Evolutionary conservation across 2,329 filamentous ascomycete species (phyloP).

Genomic region (Aspergillus sergii): DNA sequence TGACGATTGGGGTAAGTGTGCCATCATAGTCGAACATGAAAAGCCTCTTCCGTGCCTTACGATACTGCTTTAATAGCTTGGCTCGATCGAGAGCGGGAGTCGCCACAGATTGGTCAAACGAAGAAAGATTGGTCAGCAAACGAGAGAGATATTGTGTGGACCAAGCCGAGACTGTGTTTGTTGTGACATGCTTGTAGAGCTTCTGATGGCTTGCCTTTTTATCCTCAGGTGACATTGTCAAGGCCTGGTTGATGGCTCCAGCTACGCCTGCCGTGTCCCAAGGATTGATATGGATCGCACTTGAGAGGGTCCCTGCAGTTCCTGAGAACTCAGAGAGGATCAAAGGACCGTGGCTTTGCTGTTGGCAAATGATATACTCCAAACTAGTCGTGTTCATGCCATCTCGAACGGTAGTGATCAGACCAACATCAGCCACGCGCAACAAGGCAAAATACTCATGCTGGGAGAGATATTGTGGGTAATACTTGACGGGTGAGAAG

Average conservation of each 20-base stretch:
- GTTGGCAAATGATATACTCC: constrained; percentile 92
- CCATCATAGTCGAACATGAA: constrained; percentile 99
- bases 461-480: constrained; percentile 85
- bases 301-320: constrained; percentile 80
- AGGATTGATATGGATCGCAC: constrained; percentile 94
- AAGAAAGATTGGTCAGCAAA: constrained; percentile 77
- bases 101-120: constrained; percentile 71
- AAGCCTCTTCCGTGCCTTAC: constrained; percentile 72
- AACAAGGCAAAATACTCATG: constrained; percentile 96
- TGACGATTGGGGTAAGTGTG: constrained; percentile 92
- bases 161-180: constrained; percentile 85
- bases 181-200: constrained; percentile 81
- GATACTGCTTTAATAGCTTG: constrained; percentile 73
- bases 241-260: constrained; percentile 76
- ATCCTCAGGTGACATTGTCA: constrained; percentile 71
- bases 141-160: constrained; percentile 77
- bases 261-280: constrained; percentile 89
- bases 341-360: constrained; percentile 79
- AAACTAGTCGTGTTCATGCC: constrained; percentile 98
- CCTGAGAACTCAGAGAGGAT: constrained; percentile 97
- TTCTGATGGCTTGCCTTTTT: constrained; percentile 70
- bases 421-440: constrained; percentile 82
- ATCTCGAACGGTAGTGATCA: constrained; percentile 94
- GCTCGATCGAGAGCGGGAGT: constrained; percentile 82
- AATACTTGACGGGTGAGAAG: constrained; percentile 91